Percentiles rank a stretch among this genome's conserved stretches.
Evolutionary conservation across 768 basidiomycete genomes (phyloP).

Genomic region (Lentinula guzmanii): DNA sequence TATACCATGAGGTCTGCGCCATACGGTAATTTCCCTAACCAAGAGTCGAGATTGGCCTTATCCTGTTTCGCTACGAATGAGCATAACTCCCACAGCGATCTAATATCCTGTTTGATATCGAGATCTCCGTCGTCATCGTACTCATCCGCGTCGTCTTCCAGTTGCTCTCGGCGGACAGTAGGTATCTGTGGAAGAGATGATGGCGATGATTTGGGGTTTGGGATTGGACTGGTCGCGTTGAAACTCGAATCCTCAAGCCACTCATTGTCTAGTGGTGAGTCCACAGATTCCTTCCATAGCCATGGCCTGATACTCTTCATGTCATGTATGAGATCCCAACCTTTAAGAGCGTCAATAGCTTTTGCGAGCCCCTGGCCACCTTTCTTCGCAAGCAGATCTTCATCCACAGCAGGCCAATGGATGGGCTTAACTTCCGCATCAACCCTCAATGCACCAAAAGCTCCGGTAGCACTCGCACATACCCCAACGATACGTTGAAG

Average conservation of each 20-base stretch:
- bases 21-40: slow-evolving; percentile 22
- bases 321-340: slow-evolving; percentile 30
- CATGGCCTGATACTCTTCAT: slow-evolving; percentile 65
- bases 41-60: not conserved
- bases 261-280: slow-evolving; percentile 29
- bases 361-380: not conserved
- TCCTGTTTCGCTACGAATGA: slow-evolving; percentile 11
- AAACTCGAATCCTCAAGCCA: not conserved
- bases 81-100: slow-evolving; percentile 25
- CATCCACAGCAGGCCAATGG: slow-evolving; percentile 49
- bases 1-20: slow-evolving; percentile 64
- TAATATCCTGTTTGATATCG: slow-evolving; percentile 30
- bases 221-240: not conserved
- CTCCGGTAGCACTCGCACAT: slow-evolving; percentile 80
- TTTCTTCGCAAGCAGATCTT: slow-evolving; percentile 36
- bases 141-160: slow-evolving; percentile 13
- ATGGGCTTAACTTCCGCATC: slow-evolving; percentile 53
- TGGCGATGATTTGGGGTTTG: no score
- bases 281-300: slow-evolving; percentile 30
- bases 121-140: slow-evolving; percentile 29
- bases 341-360: not conserved
- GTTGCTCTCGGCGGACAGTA: not conserved
- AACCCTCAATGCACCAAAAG: slow-evolving; percentile 77
- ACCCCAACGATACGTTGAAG: slow-evolving; percentile 85
- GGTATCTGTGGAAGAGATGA: not conserved